phyloP scores from a whole-genome alignment of 805 yeast species.

The Yarrowia keelungensis region DNA sequence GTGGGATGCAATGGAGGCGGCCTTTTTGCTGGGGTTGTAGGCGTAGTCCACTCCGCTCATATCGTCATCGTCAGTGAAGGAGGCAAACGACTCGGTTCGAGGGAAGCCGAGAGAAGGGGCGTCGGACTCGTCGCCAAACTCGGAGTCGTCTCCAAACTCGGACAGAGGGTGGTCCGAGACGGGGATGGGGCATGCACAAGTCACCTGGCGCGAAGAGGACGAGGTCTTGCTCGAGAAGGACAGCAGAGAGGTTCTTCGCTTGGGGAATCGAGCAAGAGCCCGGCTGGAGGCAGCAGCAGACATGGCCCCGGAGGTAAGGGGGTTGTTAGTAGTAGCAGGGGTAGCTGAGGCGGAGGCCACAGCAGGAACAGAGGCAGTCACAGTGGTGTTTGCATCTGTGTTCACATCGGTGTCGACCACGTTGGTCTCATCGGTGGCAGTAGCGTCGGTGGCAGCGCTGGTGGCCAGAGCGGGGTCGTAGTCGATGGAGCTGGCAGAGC shows the following conservation, averaged over 20 bases:
- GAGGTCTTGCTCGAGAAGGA: conserved; percentile 25
- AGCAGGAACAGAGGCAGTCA: not conserved
- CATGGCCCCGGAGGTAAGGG: not conserved
- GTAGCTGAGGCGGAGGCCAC: not conserved
- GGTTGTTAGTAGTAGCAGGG: conserved; percentile 17
- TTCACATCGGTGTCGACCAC: not conserved
- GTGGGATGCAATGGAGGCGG: conserved; percentile 24
- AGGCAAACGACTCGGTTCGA: conserved; percentile 23
- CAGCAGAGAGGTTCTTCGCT: conserved; percentile 25
- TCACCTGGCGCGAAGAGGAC: conserved; percentile 9
- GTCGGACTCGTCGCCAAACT: conserved; percentile 39
- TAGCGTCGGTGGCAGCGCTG: conserved; percentile 8
- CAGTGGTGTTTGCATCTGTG: not conserved
- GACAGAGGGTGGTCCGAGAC: conserved; percentile 33
- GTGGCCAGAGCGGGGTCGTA: conserved; percentile 18
- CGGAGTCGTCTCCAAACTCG: conserved; percentile 39
- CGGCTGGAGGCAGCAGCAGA: conserved; percentile 16
- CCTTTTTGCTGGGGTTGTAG: conserved; percentile 2
- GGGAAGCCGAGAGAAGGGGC: conserved; percentile 9
- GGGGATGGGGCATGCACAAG: conserved; percentile 29
- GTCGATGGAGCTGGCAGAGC: conserved; percentile 26
- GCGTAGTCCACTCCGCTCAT: conserved; percentile 30
- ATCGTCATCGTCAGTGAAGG: conserved; percentile 36
- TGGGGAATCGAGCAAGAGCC: conserved; percentile 12
- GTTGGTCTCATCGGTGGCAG: conserved; percentile 2